These are phyloP conservation scores for Paraphaeosphaeria minitans DNA, from an alignment of 2,329 filamentous ascomycete species.

Conservation along the genomic window DNA sequence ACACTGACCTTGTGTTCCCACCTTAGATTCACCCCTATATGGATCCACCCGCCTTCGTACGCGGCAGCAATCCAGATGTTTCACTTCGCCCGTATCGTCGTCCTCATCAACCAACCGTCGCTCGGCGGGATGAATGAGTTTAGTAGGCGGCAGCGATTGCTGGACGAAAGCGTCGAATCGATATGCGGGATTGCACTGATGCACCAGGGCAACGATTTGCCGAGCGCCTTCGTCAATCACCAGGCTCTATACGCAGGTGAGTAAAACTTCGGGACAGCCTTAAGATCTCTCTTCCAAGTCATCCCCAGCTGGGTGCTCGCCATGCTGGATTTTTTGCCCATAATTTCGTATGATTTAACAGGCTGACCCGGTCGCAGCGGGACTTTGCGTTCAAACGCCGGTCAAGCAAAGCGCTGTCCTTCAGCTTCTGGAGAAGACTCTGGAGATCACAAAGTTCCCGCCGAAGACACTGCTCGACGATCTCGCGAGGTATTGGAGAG, in stretches of 20 bases:
- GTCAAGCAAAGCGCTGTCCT: conserved; percentile 32
- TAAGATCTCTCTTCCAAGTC: not conserved
- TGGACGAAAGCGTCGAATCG: conserved; percentile 54
- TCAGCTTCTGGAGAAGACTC: conserved; percentile 33
- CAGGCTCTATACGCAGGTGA: conserved; percentile 39
- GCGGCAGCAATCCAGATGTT: conserved; percentile 59
- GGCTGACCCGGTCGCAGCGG: conserved; percentile 25
- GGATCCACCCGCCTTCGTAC: conserved; percentile 38
- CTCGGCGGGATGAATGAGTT: conserved; percentile 57
- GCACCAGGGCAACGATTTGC: conserved; percentile 32
- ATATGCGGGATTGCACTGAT: conserved; percentile 59
- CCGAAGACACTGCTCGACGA: conserved; percentile 36
- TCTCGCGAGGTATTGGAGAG: conserved; percentile 35
- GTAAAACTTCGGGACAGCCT: conserved; percentile 3
- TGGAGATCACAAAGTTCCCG: conserved; percentile 38
- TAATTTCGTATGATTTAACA: not conserved
- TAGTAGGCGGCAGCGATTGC: conserved; percentile 50
- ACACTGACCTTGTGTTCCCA: too few relatives aligned
- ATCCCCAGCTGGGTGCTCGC: not conserved
- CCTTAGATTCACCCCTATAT: conserved; percentile 26
- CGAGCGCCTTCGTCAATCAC: conserved; percentile 35
- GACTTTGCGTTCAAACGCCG: conserved; percentile 38
- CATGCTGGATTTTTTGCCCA: not conserved
- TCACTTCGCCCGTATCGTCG: conserved; percentile 59
- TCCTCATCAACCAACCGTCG: conserved; percentile 59